Conservation (phyloP, 1,139 yeast species). For the Meyerozyma athensensis region DNA sequence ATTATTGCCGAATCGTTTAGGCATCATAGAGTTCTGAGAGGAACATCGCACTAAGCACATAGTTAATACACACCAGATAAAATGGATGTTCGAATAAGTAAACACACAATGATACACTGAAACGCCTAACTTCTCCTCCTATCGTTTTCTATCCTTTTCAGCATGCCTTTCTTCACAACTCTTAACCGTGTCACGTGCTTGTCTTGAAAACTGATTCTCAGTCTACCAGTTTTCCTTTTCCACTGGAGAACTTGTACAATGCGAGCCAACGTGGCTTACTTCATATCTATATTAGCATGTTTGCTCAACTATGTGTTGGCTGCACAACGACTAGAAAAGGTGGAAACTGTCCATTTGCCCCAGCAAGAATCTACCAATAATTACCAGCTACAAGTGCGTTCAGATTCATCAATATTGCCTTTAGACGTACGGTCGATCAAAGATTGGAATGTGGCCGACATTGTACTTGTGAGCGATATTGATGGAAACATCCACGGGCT, state of each 20-base stretch:
- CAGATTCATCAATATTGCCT: constrained; percentile 20
- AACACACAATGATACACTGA: too few species aligned
- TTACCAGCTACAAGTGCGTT: not conserved
- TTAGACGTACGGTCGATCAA: constrained; percentile 37
- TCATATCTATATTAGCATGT: not conserved
- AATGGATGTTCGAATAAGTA: too few species aligned
- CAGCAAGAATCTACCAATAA: not conserved
- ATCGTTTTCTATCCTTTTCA: too few species aligned
- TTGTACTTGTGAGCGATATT: constrained; percentile 71
- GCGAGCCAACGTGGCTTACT: not conserved
- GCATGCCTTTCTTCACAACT: too few species aligned
- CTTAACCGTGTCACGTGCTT: not conserved
- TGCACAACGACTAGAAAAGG: constrained; percentile 1
- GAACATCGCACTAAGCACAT: too few species aligned
- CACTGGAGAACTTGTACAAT: not conserved
- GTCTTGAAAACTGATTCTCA: not conserved
- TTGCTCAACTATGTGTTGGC: not conserved
- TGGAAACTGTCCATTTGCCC: not conserved
- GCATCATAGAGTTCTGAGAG: too few species aligned
- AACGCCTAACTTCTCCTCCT: too few species aligned
- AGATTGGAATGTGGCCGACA: constrained; percentile 57
- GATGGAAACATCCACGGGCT: constrained; percentile 88
- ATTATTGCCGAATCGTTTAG: too few species aligned
- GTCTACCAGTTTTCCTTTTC: not conserved
- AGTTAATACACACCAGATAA: too few species aligned